Evolutionary conservation across 1,284 basidiomycete genomes (phyloP), one percentile per base, ranked within the genome.

Genomic region (Ustilago tritici): DNA sequence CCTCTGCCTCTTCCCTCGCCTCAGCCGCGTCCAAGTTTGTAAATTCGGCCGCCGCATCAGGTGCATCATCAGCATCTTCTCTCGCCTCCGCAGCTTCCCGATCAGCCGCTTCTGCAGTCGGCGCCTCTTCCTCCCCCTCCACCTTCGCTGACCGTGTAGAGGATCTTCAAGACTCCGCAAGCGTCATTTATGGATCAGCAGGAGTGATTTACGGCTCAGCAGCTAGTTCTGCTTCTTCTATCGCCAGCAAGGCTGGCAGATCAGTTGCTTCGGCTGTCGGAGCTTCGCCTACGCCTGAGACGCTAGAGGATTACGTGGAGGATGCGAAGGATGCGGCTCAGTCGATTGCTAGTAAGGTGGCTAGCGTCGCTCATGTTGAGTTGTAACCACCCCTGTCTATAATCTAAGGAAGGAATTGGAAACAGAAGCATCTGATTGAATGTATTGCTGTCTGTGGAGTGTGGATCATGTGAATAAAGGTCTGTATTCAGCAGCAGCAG

Each of bases 261-360:
- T 38, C 35, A 4, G 65, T n/a, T 11, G 65, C 61, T 7, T 61
- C 56, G 5, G 70, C 59, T 0, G 59, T 56, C 0, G 75, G 75
- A 1, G 69, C 65, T 9, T 60, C 36, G 10, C 72, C 72, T 2
- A 60, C 60, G 4, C 68, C 76, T 0, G 72, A 75, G 31, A 71
- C 68, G 14, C 2, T 69, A 1, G 47, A 50, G 15, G 76, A 78
- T 17, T 62, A 65, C 15, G 31, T 74, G 19, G 76, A 78, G 50
- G 65, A 65, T 35, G 59, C 53, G 1, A 59, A 31, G 40, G 63
- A 74, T 12, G 56, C 41, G 3, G 36, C 40, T 10, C 38, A 35
- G 32, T 31, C 32, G n/a, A 34, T 52, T n/a, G 41, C 46, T 14
- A 40, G 58, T n/a, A 41, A 40, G 64, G 52, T 8, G n/a, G 65